Base-by-base conservation (phyloP, 805 yeast species). In the Scheffersomyces ergatensis region DNA sequence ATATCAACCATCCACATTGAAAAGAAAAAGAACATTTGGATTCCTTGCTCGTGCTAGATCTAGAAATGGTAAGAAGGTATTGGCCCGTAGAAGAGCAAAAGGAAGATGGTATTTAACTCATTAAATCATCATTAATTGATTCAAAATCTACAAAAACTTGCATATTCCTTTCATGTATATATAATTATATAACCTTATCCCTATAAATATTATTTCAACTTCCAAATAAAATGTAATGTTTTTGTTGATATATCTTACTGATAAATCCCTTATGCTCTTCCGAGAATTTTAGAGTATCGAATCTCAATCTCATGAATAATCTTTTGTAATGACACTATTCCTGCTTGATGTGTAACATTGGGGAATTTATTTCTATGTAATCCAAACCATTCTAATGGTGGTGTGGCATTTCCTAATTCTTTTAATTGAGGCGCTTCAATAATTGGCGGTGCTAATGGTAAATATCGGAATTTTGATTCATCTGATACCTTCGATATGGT, bases 311-410 rank as follows among this genome's bases (percentile, higher is more conserved):
- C 82, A 35, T 77, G 80, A 11, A 87, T 87, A 41, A 89, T 50
- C 43, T 80, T 77, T 53, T 89, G 96, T 38, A 93, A 66, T 2
- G 83, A 78, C 12, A 85, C 76, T 37, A 90, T 85, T 0, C 82
- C 80, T 45, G 78, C 68, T 58, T 89, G 92, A 57, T 93, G 97
- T 0, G 96, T 84, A 43, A 86, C 74, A 31, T 85, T 82, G 0
- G 99, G 99, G 49, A 93, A 81, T 49, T 82, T 79, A 52, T 84
- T 78, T 49, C 98, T 74, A 58, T 93, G 93, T 23, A 93, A 72
- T 2, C 99, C 99, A 67, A 93, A 86, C 99, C 99, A 93, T 58
- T 93, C 99, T 43, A 93, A 65, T 2, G 99, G 99, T 1, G 99
- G 99, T 0, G 99, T 93, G 1, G 97, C 98, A 63, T 85, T 90